Evolutionary conservation across 768 basidiomycete species (phyloP), one percentile per base, ranked within the genome.

Genomic region (Naematelia encephala): DNA sequence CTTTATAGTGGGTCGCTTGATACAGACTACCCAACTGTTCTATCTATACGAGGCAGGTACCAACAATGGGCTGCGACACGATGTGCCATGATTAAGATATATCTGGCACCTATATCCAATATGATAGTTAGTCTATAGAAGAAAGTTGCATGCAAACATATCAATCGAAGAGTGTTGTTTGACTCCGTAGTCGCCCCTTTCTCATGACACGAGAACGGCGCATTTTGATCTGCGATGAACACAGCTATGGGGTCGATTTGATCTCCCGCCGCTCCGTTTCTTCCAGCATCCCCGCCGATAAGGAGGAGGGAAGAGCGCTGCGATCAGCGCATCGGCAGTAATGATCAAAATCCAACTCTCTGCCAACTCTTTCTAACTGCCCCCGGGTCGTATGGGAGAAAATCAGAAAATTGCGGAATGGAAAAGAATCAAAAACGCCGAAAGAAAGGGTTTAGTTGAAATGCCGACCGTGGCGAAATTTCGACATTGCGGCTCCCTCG

Each of bases 251-350:
- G 16, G 34, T 39, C 34, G 16, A 8, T 8, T 25, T 45, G 27
- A 19, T 73, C 67, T 73, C 14, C 54, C 69, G 66, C 52, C 71
- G 71, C 71, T 73, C 71, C 71, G 71, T 73, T 73, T 73, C 71
- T 73, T 59, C 62, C 51, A 43, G 49, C 45, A 22, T 29, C 54
- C 43, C 55, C 34, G 34, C 34, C 34, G 34, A 16, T 39, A 25
- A 57, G 28, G 21, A 42, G 30, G 44, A 34, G 27, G 52, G 59
- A 51, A 68, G 66, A 69, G 70, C 65, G 67, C 53, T 45, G 56
- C 70, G 48, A 63, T 64, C 62, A 42, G 62, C 63, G 63, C 70
- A 69, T 72, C 70, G 70, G 60, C 67, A 65, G 50, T 51, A 45
- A 56, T 21, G 13, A 29, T 5, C n/a, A 29, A 28, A 52, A 42